Conservation (phyloP, 768 basidiomycete species). For the Suillus placidus region DNA sequence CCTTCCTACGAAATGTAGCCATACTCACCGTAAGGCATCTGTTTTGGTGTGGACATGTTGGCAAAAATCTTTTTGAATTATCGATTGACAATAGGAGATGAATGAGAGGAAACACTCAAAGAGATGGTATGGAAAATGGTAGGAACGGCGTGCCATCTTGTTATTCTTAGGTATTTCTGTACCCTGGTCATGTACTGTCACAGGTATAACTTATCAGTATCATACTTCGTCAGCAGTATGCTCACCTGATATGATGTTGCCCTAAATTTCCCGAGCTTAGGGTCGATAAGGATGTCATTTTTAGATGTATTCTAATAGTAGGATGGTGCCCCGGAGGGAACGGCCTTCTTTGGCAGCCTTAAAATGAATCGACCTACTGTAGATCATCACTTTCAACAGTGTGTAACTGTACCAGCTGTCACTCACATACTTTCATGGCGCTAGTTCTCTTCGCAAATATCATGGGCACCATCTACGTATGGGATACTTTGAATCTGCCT, state of each 20-base stretch:
- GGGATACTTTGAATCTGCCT: too few species aligned
- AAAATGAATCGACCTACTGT: not conserved
- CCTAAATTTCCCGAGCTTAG: not conserved
- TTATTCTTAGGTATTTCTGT: not conserved
- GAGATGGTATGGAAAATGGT: not conserved
- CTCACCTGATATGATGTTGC: not conserved
- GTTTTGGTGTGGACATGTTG: conserved; percentile 26
- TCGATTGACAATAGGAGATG: not conserved
- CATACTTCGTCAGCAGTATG: not conserved
- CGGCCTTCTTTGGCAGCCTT: not conserved
- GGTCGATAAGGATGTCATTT: not conserved
- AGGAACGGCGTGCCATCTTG: not conserved
- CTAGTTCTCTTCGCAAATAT: not conserved
- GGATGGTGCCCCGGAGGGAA: not conserved
- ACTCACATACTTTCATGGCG: not conserved
- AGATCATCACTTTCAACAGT: not conserved
- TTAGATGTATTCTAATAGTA: not conserved
- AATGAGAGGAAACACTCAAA: not conserved
- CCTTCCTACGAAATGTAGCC: not conserved
- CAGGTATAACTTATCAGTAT: too few species aligned
- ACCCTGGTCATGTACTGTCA: too few species aligned
- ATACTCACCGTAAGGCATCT: conserved; percentile 36
- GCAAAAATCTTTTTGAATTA: not conserved
- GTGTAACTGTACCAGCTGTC: not conserved
- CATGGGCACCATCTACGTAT: not conserved